Conservation (phyloP, 192 early-diverging fungal genomes). For the Coemansia sp. region DNA sequence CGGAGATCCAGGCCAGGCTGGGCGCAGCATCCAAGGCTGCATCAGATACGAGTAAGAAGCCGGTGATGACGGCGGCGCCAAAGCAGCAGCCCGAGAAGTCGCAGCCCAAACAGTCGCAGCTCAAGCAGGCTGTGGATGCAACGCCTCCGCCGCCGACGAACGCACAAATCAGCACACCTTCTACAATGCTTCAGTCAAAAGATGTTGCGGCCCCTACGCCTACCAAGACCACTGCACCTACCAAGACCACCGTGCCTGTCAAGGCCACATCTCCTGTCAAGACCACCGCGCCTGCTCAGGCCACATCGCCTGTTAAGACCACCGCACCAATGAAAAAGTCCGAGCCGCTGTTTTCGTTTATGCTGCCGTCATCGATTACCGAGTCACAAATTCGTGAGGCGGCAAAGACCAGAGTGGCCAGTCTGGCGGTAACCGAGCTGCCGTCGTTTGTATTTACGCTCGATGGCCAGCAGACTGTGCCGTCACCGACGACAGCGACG, state of each 20-base stretch:
- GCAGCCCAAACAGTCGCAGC: background rate
- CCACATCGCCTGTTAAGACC: background rate
- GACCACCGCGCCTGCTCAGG: background rate
- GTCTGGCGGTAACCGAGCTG: conserved; percentile 13
- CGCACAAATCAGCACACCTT: conserved; percentile 17
- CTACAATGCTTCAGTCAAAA: background rate
- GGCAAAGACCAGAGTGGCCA: conserved; percentile 5
- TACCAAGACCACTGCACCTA: background rate
- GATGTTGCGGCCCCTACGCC: conserved; percentile 5
- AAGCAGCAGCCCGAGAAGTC: background rate
- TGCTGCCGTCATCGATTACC: background rate
- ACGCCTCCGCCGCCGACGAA: conserved; percentile 20
- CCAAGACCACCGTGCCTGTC: background rate
- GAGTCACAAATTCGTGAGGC: background rate
- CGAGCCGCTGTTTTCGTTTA: conserved; percentile 12
- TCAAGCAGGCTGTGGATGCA: background rate
- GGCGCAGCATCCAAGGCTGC: background rate
- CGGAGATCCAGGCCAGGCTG: conserved; percentile 31
- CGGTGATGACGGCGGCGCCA: background rate
- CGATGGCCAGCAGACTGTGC: background rate
- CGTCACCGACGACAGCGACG: background rate
- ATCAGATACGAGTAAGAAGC: background rate
- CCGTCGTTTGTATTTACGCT: conserved; percentile 23
- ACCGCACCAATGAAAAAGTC: background rate
- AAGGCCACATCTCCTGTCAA: background rate